Conservation (phyloP, 2,329 filamentous ascomycete species). For the Corinectria fuckeliana region DNA sequence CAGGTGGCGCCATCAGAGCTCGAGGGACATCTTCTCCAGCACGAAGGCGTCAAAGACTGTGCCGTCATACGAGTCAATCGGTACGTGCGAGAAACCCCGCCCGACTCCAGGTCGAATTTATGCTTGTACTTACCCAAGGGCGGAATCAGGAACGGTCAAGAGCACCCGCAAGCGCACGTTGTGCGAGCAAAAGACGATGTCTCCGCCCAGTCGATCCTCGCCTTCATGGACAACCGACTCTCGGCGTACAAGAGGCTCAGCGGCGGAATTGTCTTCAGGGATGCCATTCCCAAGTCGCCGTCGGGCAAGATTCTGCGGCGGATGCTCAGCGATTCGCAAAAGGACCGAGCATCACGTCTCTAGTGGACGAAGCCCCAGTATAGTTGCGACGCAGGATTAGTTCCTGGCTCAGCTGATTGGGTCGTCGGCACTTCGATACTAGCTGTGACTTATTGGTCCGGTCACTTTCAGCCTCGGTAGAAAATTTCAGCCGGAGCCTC, state of each 20-base stretch:
- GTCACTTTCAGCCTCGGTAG: slow-evolving; percentile 7
- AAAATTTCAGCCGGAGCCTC: slow-evolving; percentile 1
- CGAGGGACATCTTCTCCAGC: slow-evolving; percentile 9
- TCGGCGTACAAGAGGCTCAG: slow-evolving; percentile 4
- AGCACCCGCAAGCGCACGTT: slow-evolving; percentile 11
- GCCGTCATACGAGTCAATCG: slow-evolving; percentile 10
- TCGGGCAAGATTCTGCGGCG: slow-evolving; percentile 16
- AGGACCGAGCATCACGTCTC: background rate
- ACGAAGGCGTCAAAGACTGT: slow-evolving; percentile 5
- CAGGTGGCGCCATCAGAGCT: slow-evolving; percentile 19
- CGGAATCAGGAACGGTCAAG: background rate
- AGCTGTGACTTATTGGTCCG: background rate
- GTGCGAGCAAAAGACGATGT: background rate
- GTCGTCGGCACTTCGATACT: background rate
- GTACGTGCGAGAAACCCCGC: background rate
- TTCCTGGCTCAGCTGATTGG: background rate
- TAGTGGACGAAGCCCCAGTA: background rate
- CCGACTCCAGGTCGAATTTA: background rate
- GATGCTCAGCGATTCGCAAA: background rate
- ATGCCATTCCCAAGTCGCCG: slow-evolving; percentile 1
- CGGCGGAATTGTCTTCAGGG: slow-evolving; percentile 6
- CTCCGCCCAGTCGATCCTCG: background rate
- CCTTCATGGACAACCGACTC: slow-evolving; percentile 5
- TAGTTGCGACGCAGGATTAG: background rate
- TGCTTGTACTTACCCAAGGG: background rate